A percentile compares a stretch with the other conserved stretches of the same genome.
phyloP scores from a whole-genome alignment of 2,329 filamentous ascomycete species.

The Pseudocercospora crystallina region DNA sequence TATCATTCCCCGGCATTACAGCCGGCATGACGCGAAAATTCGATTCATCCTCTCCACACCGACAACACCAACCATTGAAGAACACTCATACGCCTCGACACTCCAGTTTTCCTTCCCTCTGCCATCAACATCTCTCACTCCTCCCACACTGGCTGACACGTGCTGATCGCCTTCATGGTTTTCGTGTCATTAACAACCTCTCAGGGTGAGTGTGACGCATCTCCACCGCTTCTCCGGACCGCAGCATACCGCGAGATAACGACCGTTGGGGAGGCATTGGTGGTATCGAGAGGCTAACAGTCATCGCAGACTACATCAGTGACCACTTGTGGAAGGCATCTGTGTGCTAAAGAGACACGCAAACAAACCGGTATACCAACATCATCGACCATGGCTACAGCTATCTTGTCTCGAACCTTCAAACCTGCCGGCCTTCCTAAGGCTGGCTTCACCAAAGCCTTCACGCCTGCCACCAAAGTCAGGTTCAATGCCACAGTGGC shows the following conservation, averaged over 20 bases:
- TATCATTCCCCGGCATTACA: no score
- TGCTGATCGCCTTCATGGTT: constrained; percentile 39
- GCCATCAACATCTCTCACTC: no score
- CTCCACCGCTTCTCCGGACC: not conserved
- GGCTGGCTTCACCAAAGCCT: constrained; percentile 45
- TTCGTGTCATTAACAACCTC: constrained; percentile 54
- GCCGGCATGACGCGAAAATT: no score
- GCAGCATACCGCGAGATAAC: not conserved
- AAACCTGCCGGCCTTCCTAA: constrained; percentile 46
- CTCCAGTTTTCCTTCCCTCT: no score
- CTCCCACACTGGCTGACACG: not conserved
- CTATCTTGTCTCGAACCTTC: constrained; percentile 57
- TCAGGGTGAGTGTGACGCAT: constrained; percentile 45
- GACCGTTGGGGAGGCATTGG: no score
- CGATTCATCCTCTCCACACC: no score
- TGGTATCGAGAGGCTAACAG: constrained; percentile 3
- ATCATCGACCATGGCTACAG: constrained; percentile 37
- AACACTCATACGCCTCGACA: no score
- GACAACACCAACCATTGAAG: no score
- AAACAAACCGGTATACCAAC: constrained; percentile 23
- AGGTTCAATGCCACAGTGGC: constrained; percentile 62
- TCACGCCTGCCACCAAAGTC: constrained; percentile 49
- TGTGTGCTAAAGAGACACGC: constrained; percentile 53
- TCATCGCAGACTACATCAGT: constrained; percentile 58
- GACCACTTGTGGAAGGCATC: constrained; percentile 70